Percentiles rank a stretch among this genome's conserved stretches.
phyloP scores from a whole-genome alignment of 1,284 basidiomycete genomes.

The Tausonia pullulans region DNA sequence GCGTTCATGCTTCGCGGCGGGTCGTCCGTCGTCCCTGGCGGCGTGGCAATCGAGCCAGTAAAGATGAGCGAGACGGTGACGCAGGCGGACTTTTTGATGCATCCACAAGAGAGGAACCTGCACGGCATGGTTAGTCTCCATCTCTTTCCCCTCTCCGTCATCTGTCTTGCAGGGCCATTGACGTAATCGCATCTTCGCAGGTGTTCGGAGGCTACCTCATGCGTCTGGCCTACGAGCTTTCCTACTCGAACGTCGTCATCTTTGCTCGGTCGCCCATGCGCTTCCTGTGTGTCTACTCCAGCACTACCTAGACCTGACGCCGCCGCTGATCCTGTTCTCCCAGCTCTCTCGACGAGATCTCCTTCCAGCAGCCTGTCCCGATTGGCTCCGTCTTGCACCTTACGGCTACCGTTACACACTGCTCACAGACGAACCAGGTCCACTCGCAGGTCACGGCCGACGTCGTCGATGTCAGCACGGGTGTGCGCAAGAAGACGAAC shows the following conservation, averaged over 20 bases:
- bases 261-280: conserved; percentile 57
- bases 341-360: conserved; percentile 58
- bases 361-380: conserved; percentile 63
- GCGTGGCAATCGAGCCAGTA: conserved; percentile 28
- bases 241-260: conserved; percentile 58
- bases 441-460: conserved; percentile 64
- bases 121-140: conserved; percentile 59
- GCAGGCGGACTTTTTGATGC: conserved; percentile 47
- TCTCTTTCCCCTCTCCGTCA: not conserved
- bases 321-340: not conserved
- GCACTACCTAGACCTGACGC: not conserved
- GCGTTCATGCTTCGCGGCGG: conserved; percentile 48
- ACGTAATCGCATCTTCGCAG: not conserved
- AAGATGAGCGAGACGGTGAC: conserved; percentile 31
- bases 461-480: conserved; percentile 61
- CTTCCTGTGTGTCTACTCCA: conserved; percentile 40
- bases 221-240: conserved; percentile 50
- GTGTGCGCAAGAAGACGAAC: conserved; percentile 54
- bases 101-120: conserved; percentile 72
- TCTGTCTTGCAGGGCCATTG: not conserved
- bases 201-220: conserved; percentile 41
- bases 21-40: conserved; percentile 18
- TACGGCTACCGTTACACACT: conserved; percentile 48
- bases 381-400: conserved; percentile 68
- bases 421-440: conserved; percentile 33